A percentile compares a stretch with the other conserved stretches of the same genome.
Conservation (phyloP, 768 basidiomycete species). For the Tylopilus sp. region DNA sequence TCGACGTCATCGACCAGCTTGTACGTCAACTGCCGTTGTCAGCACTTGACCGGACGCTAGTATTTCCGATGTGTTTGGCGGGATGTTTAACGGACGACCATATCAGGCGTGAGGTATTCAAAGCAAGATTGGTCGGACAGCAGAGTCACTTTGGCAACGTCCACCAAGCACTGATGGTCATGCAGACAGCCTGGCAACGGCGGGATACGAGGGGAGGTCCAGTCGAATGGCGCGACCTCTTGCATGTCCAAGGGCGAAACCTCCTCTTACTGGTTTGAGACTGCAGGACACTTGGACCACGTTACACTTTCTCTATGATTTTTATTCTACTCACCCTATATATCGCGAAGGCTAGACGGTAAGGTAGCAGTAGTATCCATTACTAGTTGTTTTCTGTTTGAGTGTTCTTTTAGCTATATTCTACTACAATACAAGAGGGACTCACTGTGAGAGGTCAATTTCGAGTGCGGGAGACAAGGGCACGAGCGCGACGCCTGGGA, state of each 20-base stretch:
- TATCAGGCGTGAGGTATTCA: slow-evolving; percentile 54
- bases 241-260: slow-evolving; percentile 31
- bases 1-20: slow-evolving; percentile 51
- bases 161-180: slow-evolving; percentile 52
- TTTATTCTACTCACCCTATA: slow-evolving; percentile 20
- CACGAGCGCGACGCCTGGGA: background rate
- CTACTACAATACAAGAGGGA: slow-evolving; percentile 1
- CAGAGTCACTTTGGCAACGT: slow-evolving; percentile 61
- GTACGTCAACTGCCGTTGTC: slow-evolving; percentile 55
- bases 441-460: slow-evolving; percentile 1
- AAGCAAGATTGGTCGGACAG: slow-evolving; percentile 49
- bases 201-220: slow-evolving; percentile 52
- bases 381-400: slow-evolving; percentile 14
- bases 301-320: background rate
- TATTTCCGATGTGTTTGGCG: slow-evolving; percentile 72
- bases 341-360: slow-evolving; percentile 3
- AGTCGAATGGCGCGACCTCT: slow-evolving; percentile 59
- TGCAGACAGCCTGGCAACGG: slow-evolving; percentile 70
- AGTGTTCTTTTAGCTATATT: slow-evolving; percentile 9
- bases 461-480: background rate
- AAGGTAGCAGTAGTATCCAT: slow-evolving; percentile 15
- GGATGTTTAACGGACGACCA: slow-evolving; percentile 72
- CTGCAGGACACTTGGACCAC: slow-evolving; percentile 1
- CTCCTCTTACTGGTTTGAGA: slow-evolving; percentile 30
- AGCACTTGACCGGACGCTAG: slow-evolving; percentile 59